Evolutionary conservation across 495 filamentous ascomycete genomes (phyloP).

Genomic region (Glonium stellatum): DNA sequence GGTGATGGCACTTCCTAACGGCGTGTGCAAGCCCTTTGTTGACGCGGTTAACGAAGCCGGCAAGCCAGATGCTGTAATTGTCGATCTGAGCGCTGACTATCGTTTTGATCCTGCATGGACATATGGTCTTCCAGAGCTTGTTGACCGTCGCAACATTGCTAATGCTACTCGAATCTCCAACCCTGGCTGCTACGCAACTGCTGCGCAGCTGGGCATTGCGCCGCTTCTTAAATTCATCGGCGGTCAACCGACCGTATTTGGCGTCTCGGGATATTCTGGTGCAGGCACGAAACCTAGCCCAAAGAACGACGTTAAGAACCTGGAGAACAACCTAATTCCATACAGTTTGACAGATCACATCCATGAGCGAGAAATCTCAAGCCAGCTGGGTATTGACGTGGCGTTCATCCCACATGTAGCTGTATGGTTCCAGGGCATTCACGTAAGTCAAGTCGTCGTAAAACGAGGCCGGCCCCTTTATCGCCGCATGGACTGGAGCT

Average conservation of each 20-base stretch:
- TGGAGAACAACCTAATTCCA: constrained; percentile 84
- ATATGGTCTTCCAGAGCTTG: constrained; percentile 89
- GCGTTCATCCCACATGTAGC: constrained; percentile 95
- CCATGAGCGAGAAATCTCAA: constrained; percentile 85
- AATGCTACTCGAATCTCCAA: constrained; percentile 84
- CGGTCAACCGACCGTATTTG: constrained; percentile 80
- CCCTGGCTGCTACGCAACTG: constrained; percentile 94
- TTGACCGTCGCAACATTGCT: constrained; percentile 67
- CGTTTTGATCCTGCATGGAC: constrained; percentile 88
- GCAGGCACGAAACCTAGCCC: constrained; percentile 92
- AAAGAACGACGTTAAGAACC: constrained; percentile 88
- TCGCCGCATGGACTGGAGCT: constrained; percentile 19
- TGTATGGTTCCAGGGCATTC: constrained; percentile 96
- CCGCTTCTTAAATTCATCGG: constrained; percentile 73
- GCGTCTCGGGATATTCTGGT: constrained; percentile 92
- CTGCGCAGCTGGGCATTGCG: constrained; percentile 85
- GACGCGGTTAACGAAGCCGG: constrained; percentile 77
- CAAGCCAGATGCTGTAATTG: constrained; percentile 68
- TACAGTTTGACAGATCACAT: constrained; percentile 94
- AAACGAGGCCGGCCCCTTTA: background rate
- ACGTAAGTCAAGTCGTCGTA: constrained; percentile 25
- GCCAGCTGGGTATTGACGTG: constrained; percentile 67
- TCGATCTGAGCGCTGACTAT: constrained; percentile 94
- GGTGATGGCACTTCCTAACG: constrained; percentile 97
- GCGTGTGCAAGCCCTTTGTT: constrained; percentile 92